These are phyloP conservation scores for Penicillium crystallinum DNA, from an alignment of 495 filamentous ascomycete species.

Conservation along the genomic window DNA sequence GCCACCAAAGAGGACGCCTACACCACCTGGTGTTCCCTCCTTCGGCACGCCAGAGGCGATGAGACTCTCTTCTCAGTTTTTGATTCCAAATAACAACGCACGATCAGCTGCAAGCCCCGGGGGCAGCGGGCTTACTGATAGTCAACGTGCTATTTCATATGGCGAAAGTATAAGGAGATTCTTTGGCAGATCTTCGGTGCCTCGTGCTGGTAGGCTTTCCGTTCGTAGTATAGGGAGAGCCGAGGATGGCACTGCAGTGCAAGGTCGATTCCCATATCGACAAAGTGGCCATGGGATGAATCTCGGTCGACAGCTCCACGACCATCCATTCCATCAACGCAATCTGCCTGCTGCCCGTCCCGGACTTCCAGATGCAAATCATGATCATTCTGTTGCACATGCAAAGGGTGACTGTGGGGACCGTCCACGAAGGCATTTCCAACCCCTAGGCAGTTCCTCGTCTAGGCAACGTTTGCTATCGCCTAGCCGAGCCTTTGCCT, in stretches of 20 bases:
- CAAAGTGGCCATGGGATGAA: slow-evolving; percentile 37
- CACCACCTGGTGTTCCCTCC: slow-evolving; percentile 44
- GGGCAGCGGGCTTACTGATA: background rate
- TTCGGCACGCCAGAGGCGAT: slow-evolving; percentile 44
- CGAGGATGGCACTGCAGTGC: slow-evolving; percentile 34
- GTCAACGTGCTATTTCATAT: slow-evolving; percentile 15
- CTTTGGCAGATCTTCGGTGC: slow-evolving; percentile 15
- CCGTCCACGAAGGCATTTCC: background rate
- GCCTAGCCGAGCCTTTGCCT: background rate
- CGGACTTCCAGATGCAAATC: background rate
- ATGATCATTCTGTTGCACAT: background rate
- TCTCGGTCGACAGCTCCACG: slow-evolving; percentile 20
- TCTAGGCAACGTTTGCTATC: background rate
- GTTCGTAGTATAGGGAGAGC: slow-evolving; percentile 26
- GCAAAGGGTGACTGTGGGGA: background rate
- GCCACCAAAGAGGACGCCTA: slow-evolving; percentile 38
- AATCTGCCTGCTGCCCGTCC: slow-evolving; percentile 17
- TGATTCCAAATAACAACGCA: slow-evolving; percentile 2
- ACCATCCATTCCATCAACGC: slow-evolving; percentile 34
- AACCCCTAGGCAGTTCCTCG: background rate
- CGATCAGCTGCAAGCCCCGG: background rate
- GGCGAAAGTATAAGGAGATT: slow-evolving; percentile 25
- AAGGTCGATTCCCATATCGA: slow-evolving; percentile 34
- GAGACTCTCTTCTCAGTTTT: slow-evolving; percentile 26
- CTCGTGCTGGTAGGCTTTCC: slow-evolving; percentile 4